Percentiles rank a stretch among this genome's conserved stretches.
phyloP scores from a whole-genome alignment of 768 basidiomycete species.

The Rhodosporidiobolus sp. region DNA sequence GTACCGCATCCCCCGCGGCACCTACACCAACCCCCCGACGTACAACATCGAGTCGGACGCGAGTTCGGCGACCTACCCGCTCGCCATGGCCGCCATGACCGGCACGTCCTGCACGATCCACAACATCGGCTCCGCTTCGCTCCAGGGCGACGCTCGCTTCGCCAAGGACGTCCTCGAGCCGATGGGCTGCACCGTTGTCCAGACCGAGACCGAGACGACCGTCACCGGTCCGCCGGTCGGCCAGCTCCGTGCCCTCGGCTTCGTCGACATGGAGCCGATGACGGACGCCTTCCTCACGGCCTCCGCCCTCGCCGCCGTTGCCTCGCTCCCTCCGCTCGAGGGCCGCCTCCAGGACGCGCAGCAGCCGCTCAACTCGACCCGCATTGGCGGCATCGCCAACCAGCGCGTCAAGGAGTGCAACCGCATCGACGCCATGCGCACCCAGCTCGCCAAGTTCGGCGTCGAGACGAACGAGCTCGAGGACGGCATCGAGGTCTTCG shows the following conservation, averaged over 20 bases:
- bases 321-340: conserved; percentile 52
- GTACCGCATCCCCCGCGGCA: conserved; percentile 77
- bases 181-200: conserved; percentile 90
- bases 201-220: conserved; percentile 83
- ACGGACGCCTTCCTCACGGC: conserved; percentile 99
- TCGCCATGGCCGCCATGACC: conserved; percentile 94
- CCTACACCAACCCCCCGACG: conserved; percentile 69
- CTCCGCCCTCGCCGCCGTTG: conserved; percentile 83
- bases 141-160: conserved; percentile 97
- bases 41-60: conserved; percentile 93
- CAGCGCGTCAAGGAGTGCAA: conserved; percentile 99
- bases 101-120: conserved; percentile 91
- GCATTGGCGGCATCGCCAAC: conserved; percentile 92
- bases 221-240: conserved; percentile 85
- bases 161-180: conserved; percentile 86
- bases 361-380: conserved; percentile 56
- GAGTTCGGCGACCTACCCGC: conserved; percentile 90
- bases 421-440: conserved; percentile 92
- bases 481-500: conserved; percentile 87
- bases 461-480: conserved; percentile 86
- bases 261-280: conserved; percentile 99
- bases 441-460: conserved; percentile 92
- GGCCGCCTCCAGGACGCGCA: conserved; percentile 28
- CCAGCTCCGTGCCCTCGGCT: conserved; percentile 72
- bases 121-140: conserved; percentile 82